Evolutionary conservation across 257 asterid genomes (phyloP).

Genomic region (Galeopsis tetrahit): DNA sequence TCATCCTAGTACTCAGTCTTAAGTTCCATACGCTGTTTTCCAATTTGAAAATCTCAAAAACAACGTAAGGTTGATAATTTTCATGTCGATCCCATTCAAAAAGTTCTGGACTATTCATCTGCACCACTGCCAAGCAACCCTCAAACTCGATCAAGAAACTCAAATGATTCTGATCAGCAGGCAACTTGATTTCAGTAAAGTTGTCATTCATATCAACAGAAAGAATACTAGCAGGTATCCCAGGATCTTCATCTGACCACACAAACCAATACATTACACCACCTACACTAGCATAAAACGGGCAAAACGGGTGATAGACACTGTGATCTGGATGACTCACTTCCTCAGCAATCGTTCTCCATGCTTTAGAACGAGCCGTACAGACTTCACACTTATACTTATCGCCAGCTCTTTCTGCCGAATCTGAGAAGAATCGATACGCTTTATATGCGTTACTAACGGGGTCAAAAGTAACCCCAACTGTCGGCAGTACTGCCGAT

Average conservation of each 20-base stretch:
- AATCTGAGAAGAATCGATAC: conserved; percentile 31
- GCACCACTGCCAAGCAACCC: conserved; percentile 38
- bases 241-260: conserved; percentile 20
- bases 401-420: neutral
- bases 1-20: conserved; percentile 20
- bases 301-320: conserved; percentile 16
- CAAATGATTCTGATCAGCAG: conserved; percentile 20
- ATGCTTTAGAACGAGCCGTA: conserved; percentile 24
- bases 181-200: conserved; percentile 30
- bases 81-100: neutral
- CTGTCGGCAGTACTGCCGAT: conserved; percentile 11
- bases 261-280: conserved; percentile 40
- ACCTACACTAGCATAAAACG: conserved; percentile 34
- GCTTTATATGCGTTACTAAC: conserved; percentile 24
- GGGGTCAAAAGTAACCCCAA: conserved; percentile 38
- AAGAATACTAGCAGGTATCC: conserved; percentile 17
- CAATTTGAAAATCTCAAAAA: conserved; percentile 30
- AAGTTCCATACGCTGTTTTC: conserved; percentile 26
- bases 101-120: neutral
- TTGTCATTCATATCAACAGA: conserved; percentile 40
- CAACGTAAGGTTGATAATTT: neutral
- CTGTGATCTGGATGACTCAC: conserved; percentile 15
- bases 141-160: conserved; percentile 39
- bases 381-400: conserved; percentile 34
- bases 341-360: conserved; percentile 30